phyloP scores from a whole-genome alignment of 2,329 filamentous ascomycete species.

The Fusarium aywerte region DNA sequence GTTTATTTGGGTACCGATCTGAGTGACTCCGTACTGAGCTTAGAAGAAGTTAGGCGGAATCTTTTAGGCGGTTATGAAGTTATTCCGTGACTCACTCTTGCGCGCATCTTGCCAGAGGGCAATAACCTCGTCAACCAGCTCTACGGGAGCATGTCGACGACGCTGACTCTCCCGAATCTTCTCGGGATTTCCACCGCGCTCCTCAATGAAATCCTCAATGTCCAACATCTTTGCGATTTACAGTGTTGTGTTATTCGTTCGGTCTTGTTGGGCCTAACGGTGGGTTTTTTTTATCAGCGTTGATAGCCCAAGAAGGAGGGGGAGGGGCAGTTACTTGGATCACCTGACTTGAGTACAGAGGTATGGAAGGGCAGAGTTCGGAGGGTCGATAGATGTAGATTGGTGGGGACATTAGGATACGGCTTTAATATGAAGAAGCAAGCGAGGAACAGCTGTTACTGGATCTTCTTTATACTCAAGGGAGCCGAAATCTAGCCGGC shows the following conservation, averaged over 20 bases:
- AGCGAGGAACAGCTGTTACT: not conserved
- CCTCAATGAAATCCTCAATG: constrained; percentile 80
- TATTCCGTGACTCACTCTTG: constrained; percentile 60
- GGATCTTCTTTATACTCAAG: not conserved
- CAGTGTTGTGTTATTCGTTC: constrained; percentile 33
- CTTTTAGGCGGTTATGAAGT: not conserved
- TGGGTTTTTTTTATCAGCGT: constrained; percentile 42
- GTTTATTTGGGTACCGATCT: constrained; percentile 88
- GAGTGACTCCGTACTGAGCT: constrained; percentile 79
- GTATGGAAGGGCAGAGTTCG: constrained; percentile 15
- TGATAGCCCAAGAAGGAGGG: constrained; percentile 44
- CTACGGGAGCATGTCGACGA: constrained; percentile 80
- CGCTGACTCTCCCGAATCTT: constrained; percentile 92
- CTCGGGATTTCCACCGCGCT: constrained; percentile 91
- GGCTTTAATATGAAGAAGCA: not conserved
- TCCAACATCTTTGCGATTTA: constrained; percentile 70
- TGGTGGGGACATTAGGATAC: not conserved
- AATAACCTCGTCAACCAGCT: constrained; percentile 91
- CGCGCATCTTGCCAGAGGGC: constrained; percentile 86
- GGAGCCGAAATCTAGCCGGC: rapidly evolving
- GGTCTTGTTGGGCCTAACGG: constrained; percentile 24
- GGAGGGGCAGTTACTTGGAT: constrained; percentile 41
- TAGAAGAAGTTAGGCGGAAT: constrained; percentile 23
- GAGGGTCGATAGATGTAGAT: not conserved
- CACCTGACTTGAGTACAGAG: constrained; percentile 44